phyloP scores from a whole-genome alignment of 305 asterid genomes.

The Caryopteris hybrid region DNA sequence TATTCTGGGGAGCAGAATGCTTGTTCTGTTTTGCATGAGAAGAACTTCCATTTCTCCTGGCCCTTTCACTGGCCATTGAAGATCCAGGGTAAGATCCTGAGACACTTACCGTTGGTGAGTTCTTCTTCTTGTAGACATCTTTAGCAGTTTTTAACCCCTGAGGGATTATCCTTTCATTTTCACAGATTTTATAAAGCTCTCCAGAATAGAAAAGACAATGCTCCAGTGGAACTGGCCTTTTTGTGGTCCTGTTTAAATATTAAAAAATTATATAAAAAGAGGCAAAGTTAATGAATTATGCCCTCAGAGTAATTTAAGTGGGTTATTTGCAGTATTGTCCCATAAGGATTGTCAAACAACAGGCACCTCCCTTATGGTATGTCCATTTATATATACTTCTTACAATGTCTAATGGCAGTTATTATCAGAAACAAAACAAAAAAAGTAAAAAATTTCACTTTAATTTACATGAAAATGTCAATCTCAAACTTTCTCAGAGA shows the following conservation, averaged over 20 bases:
- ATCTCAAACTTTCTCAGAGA: too few relatives aligned
- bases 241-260: constrained; percentile 66
- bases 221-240: constrained; percentile 98
- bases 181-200: constrained; percentile 90
- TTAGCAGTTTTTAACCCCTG: constrained; percentile 90
- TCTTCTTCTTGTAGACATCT: constrained; percentile 67
- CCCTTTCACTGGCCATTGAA: constrained; percentile 55
- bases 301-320: too few relatives aligned
- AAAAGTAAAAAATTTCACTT: background rate
- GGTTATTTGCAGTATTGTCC: constrained; percentile 14
- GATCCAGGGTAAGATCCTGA: constrained; percentile 49
- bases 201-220: constrained; percentile 90
- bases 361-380: background rate
- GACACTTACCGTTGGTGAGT: constrained; percentile 36
- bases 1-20: constrained; percentile 62
- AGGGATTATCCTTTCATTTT: constrained; percentile 71
- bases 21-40: constrained; percentile 64
- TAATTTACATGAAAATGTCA: too few relatives aligned
- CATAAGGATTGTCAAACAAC: background rate
- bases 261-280: background rate
- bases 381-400: background rate
- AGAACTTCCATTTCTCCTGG: constrained; percentile 57
- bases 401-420: background rate
- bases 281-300: constrained; percentile 12
- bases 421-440: too few relatives aligned